Percentiles rank a stretch among this genome's conserved stretches.
Evolutionary conservation across 371 early-diverging fungal species (phyloP).

Genomic region (Mucor velutinosus): DNA sequence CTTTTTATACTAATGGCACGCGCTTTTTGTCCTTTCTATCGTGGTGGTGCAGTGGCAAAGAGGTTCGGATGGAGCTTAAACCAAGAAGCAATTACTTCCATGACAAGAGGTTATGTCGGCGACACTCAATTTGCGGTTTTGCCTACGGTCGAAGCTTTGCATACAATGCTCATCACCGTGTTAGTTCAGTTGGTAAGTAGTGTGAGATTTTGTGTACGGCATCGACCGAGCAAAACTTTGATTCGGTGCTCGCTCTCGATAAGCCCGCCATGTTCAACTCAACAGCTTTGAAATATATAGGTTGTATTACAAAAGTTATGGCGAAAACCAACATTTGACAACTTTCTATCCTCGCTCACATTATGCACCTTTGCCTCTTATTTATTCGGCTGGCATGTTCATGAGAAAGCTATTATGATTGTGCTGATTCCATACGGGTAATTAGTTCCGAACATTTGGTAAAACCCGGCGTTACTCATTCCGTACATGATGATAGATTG

Average conservation of each 20-base stretch:
- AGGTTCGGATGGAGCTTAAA: conserved; percentile 47
- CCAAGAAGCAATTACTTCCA: conserved; percentile 55
- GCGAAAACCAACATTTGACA: conserved; percentile 65
- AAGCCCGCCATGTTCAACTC: no score
- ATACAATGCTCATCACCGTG: conserved; percentile 80
- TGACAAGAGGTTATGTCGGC: conserved; percentile 94
- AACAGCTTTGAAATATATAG: conserved; percentile 7
- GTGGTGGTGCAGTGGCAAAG: conserved; percentile 32
- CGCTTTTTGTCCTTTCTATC: no score
- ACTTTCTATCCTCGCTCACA: conserved; percentile 76
- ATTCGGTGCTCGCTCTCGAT: background rate
- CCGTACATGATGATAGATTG: conserved; percentile 27
- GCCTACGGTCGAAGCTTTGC: conserved; percentile 71
- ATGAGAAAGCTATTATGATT: conserved; percentile 94
- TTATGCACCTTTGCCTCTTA: conserved; percentile 88
- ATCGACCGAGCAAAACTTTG: background rate
- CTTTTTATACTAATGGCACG: conserved; percentile 27
- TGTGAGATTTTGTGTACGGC: no score
- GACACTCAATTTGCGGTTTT: conserved; percentile 84
- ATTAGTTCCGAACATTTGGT: background rate
- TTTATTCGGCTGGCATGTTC: conserved; percentile 98
- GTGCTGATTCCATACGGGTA: conserved; percentile 81
- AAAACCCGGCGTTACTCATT: conserved; percentile 5
- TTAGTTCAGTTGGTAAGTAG: conserved; percentile 65
- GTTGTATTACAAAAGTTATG: conserved; percentile 58